Evolutionary conservation across 345 rosid genomes (phyloP).

Genomic region (Salix exigua): DNA sequence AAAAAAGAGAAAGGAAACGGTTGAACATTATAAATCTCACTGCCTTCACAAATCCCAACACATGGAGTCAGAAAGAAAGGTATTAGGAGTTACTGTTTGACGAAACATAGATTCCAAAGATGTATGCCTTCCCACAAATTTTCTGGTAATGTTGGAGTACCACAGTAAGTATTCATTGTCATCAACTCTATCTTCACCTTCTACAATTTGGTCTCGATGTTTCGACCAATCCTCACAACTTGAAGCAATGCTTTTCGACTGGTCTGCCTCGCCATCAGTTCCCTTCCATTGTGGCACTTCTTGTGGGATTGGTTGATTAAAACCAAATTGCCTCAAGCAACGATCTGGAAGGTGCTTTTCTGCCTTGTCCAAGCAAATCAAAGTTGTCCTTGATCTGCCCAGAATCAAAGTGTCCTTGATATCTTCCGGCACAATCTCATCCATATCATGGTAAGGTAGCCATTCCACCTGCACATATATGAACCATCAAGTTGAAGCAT

Average conservation of each 20-base stretch:
- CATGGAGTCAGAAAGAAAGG: neutral
- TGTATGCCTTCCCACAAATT: slow-evolving; percentile 75
- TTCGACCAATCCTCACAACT: slow-evolving; percentile 79
- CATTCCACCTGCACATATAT: slow-evolving; percentile 61
- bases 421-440: slow-evolving; percentile 58
- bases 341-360: slow-evolving; percentile 98
- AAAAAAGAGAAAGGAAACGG: neutral
- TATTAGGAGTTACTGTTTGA: slow-evolving; percentile 51
- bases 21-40: neutral
- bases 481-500: slow-evolving; percentile 1
- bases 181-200: slow-evolving; percentile 54
- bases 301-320: slow-evolving; percentile 70
- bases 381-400: slow-evolving; percentile 84
- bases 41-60: neutral
- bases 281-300: slow-evolving; percentile 84
- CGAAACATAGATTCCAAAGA: slow-evolving; percentile 80
- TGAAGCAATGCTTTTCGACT: slow-evolving; percentile 67
- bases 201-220: slow-evolving; percentile 56
- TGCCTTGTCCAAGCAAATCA: slow-evolving; percentile 94
- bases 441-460: slow-evolving; percentile 71
- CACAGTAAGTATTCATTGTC: slow-evolving; percentile 72
- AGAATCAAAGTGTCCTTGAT: slow-evolving; percentile 50
- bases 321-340: slow-evolving; percentile 75
- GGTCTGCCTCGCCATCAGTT: slow-evolving; percentile 82
- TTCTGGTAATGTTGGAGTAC: slow-evolving; percentile 76